phyloP scores from a whole-genome alignment of 2,329 filamentous ascomycete genomes.

The Blastomyces parvus region DNA sequence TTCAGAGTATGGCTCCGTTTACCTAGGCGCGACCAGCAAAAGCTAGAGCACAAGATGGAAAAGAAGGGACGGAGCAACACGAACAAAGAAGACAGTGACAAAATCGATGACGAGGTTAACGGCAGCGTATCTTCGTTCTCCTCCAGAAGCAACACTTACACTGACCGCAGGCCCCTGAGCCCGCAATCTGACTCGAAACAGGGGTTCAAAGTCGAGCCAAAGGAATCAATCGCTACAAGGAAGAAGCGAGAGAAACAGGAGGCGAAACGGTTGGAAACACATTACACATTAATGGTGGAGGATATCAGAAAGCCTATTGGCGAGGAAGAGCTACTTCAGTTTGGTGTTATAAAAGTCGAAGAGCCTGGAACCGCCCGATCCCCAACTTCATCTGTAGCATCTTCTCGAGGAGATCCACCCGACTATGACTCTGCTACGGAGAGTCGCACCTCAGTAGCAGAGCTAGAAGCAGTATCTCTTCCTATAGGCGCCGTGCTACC shows the following conservation, averaged over 20 bases:
- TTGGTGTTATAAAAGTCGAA: slow-evolving; percentile 3
- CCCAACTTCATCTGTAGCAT: not conserved
- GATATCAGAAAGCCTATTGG: slow-evolving; percentile 6
- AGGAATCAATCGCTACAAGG: not conserved
- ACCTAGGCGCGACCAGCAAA: slow-evolving; percentile 1
- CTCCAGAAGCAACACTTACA: not conserved
- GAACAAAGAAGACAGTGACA: not conserved
- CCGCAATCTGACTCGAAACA: not conserved
- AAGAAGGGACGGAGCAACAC: not conserved
- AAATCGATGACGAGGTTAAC: not conserved
- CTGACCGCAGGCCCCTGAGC: not conserved
- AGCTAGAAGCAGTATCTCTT: not conserved
- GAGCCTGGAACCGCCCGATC: not conserved
- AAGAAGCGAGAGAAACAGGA: slow-evolving; percentile 8
- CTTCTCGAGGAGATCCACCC: not conserved
- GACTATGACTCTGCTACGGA: not conserved
- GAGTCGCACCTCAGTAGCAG: not conserved
- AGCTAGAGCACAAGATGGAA: not conserved
- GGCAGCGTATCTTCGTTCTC: not conserved
- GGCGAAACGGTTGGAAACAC: slow-evolving; percentile 10
- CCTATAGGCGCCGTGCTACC: not conserved
- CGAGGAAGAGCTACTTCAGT: not conserved
- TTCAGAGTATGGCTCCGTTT: slow-evolving; percentile 9
- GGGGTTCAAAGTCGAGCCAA: not conserved
- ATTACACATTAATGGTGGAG: slow-evolving; percentile 11